Evolutionary conservation across 192 early-diverging fungal genomes (phyloP).

Genomic region (Haplosporangium gracile): DNA sequence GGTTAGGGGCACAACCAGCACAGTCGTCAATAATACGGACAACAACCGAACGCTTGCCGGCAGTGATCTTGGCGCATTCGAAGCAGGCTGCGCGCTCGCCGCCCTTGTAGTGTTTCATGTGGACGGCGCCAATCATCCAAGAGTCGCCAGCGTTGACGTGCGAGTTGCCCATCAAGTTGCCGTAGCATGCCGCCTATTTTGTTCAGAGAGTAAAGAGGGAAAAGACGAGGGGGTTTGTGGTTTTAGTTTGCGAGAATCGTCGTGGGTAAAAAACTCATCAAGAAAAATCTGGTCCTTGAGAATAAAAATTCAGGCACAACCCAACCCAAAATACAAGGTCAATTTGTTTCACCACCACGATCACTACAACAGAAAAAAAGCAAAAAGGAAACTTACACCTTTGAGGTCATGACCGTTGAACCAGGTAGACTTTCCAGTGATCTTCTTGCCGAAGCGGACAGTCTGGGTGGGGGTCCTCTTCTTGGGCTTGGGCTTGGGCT

Average conservation of each 20-base stretch:
- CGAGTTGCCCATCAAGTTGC: constrained; percentile 35
- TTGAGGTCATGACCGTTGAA: constrained; percentile 48
- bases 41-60: constrained; percentile 16
- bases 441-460: constrained; percentile 24
- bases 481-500: constrained; percentile 14
- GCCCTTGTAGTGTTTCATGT: constrained; percentile 26
- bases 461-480: constrained; percentile 11
- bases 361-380: background rate
- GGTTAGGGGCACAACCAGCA: constrained; percentile 37
- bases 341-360: background rate
- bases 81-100: constrained; percentile 37
- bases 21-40: constrained; percentile 56
- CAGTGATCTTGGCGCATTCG: constrained; percentile 49
- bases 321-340: background rate
- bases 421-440: constrained; percentile 36
- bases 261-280: background rate
- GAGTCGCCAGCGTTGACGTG: constrained; percentile 36
- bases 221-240: background rate
- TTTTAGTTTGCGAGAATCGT: background rate
- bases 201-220: background rate
- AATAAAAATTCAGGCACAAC: background rate
- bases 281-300: background rate
- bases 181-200: constrained; percentile 46
- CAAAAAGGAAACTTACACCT: constrained; percentile 23
- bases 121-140: constrained; percentile 54